phyloP scores from a whole-genome alignment of 2,329 filamentous ascomycete genomes.

The Lasiodiplodia theobromae region DNA sequence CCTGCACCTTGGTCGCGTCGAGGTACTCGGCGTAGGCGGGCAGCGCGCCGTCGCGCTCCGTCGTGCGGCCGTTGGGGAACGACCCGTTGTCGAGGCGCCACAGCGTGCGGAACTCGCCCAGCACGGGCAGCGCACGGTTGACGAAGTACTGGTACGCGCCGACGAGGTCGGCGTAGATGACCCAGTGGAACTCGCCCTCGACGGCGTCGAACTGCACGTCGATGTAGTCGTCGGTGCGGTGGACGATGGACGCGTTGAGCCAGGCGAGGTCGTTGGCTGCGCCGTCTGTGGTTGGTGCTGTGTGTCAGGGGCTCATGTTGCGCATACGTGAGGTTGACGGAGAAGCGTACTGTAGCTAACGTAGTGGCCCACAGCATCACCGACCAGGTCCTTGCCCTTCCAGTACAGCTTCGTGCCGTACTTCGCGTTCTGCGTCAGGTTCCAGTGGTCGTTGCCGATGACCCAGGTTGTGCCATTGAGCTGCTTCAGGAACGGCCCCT shows the following conservation, averaged over 20 bases:
- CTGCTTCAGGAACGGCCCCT: slow-evolving; percentile 43
- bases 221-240: slow-evolving; percentile 48
- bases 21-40: slow-evolving; percentile 54
- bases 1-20: slow-evolving; percentile 58
- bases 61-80: slow-evolving; percentile 56
- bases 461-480: slow-evolving; percentile 45
- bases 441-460: slow-evolving; percentile 53
- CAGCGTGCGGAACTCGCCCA: slow-evolving; percentile 60
- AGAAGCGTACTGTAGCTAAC: slow-evolving; percentile 52
- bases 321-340: background rate
- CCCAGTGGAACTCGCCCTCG: slow-evolving; percentile 61
- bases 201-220: slow-evolving; percentile 57
- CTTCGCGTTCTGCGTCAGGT: slow-evolving; percentile 48
- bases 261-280: slow-evolving; percentile 56
- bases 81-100: slow-evolving; percentile 59
- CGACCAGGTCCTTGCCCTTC: slow-evolving; percentile 52
- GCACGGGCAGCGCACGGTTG: slow-evolving; percentile 56
- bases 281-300: slow-evolving; percentile 47
- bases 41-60: slow-evolving; percentile 54
- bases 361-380: slow-evolving; percentile 52
- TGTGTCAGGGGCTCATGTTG: background rate
- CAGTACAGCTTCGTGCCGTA: slow-evolving; percentile 53
- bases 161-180: slow-evolving; percentile 56
- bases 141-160: slow-evolving; percentile 66
- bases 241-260: slow-evolving; percentile 53